Base-by-base conservation (phyloP, 1,284 basidiomycete genomes). In the Quambalaria eucalypti region DNA sequence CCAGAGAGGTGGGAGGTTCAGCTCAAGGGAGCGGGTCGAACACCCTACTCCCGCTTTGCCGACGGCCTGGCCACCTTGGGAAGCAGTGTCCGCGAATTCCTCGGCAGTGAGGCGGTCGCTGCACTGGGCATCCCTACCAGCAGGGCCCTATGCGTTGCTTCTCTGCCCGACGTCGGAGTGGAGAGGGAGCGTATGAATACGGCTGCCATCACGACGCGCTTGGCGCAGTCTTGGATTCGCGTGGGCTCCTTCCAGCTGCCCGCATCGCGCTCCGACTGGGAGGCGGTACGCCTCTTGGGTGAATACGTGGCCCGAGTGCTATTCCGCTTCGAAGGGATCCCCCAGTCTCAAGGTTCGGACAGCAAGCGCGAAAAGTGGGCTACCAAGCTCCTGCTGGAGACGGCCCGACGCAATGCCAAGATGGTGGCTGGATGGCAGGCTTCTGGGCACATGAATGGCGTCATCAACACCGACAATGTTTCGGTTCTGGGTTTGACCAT, bases 361-460 rank as follows among this genome's bases (percentile, higher is more conserved):
- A 29, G 28, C 1, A 25, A 50, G 30, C 51, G 57, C 9, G 55
- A 59, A n/a, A 58, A 52, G 4, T 74, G 67, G 68, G 64, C 59
- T 1, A 46, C 38, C 19, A 49, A 63, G 4, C 61, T 74, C 57
- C 55, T 66, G 7, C 51, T 60, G 36, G 68, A 73, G 39, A 65
- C 85, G 0, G 85, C 88, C 14, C 81, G 80, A 69, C 79, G 88
- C 66, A 97, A 95, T 68, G 92, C 88, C 33, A 79, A 79, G 69
- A 97, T 92, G 83, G 88, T 91, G 0, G 93, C 89, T 1, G 84
- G 81, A 1, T 97, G 93, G 93, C 93, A 97, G 77, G 73, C 71
- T 5, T 68, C 77, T 33, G 77, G 76, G 6, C 73, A 71, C 55
- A 74, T 68, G 67, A 72, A 76, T 54, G 78, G 65, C 57, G 92